Evolutionary conservation across 257 asterid species (phyloP), one percentile per base, ranked within the genome.

Genomic region (Anisodus acutangulus): DNA sequence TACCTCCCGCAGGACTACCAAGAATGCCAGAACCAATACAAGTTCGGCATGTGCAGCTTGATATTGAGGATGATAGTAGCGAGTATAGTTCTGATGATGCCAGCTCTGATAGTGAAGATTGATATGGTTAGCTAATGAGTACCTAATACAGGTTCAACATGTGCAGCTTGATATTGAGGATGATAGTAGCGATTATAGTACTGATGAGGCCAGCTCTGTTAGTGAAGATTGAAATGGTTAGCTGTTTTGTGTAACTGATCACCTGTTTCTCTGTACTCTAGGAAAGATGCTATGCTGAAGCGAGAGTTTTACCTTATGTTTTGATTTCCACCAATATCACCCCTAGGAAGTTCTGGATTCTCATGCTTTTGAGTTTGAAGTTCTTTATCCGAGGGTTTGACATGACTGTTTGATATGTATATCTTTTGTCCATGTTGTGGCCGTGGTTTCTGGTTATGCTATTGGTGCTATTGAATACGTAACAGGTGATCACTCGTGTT

Each of bases 141-240:
- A 41, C 5, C 45, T 41, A 41, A 93, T 94, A 85, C 99, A 94
- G 84, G 99, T 94, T 57, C 91, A 96, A 86, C 98, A 90, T 35
- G 97, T 94, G 93, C 93, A 92, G 91, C 99, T 95, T 86, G 99
- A 94, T 84, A 92, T 92, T 81, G 97, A 92, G 57, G 94, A 94
- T 66, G 93, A 91, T 74, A 90, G 95, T 82, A 92, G 97, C 83
- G 94, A 91, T 64, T 87, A 89, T 79, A 91, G 96, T 88, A 91
- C 94, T 63, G 97, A 93, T 62, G 90, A 16, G 2, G 95, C 86
- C 35, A 91, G 96, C 88, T 92, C 96, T 76, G 98, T 88, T 22
- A 90, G 94, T 89, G 97, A 94, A 83, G 97, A 90, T 86, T 94
- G 91, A 89, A 79, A 19, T 74, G 39, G 9, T 79, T 49, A 66